Base-by-base conservation (phyloP, 2,329 filamentous ascomycete species). In the Aspergillus phoenicis region DNA sequence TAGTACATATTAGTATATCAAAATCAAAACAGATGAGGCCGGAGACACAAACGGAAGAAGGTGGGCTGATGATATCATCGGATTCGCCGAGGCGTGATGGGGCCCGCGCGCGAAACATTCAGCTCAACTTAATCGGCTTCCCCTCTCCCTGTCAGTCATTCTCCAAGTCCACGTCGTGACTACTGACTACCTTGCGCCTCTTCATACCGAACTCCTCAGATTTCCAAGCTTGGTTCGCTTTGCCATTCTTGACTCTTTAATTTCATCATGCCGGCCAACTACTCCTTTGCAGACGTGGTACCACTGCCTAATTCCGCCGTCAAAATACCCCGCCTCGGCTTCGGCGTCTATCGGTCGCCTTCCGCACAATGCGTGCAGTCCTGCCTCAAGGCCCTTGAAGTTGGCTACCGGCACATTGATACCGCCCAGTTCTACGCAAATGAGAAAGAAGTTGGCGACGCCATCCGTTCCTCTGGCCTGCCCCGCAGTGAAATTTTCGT, bases 391-490 rank as follows among this genome's bases (percentile, higher is more conserved):
- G 89, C 88, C 0, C 67, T 84, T 26, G 73, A 82, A 59, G 71
- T 74, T 0, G 83, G 83, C 15, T 85, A 84, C 72, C 73, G 82
- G 17, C 83, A 85, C 70, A 83, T 86, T 61, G 83, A 84, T 66
- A 82, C 81, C 0, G 90, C 89, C 0, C 86, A 89, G 70, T 85
- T 85, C 73, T 93, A 92, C 73, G 83, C 76, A 56, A 93, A 92
- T 68, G 90, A 92, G 70, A 71, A 76, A 11, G 81, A 88, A 70
- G 88, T 92, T 51, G 87, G 89, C 3, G 78, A 84, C 55, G 89
- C 89, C 0, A 74, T 91, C n/a, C 77, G 77, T 24, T 72, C 83
- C 59, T 87, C 84, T 2, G 81, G 81, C 0, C 64, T 91, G 5
- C 76, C 81, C 5, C 72, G 76, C 61, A 71, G 71, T 47, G 81